Evolutionary conservation across 1,284 basidiomycete species (phyloP), one percentile per base, ranked within the genome.

Genomic region (Schizophyllum commune): DNA sequence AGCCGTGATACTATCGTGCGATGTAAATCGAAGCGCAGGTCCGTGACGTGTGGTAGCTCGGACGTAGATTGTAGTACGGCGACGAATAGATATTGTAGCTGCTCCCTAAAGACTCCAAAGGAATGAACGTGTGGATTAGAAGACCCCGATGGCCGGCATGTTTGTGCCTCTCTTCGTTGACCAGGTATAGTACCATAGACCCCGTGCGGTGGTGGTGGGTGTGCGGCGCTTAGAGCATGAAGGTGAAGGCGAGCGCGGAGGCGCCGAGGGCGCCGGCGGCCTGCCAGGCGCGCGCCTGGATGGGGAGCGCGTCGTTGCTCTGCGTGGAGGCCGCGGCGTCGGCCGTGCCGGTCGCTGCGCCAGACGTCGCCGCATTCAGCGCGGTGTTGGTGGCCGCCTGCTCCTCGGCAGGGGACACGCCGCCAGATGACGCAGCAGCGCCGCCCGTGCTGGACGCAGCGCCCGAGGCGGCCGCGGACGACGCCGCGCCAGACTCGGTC

Each of bases 191-290:
- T 47, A 47, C 39, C 39, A 47, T 47, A 17, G 9, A 17, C 39
- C 39, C 39, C 39, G 39, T 17, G 39, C 9, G 39, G 9, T 47
- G 39, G 39, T 17, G 13, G 9, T 17, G 9, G 39, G 17, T 17
- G 39, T 17, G 39, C 62, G 59, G 51, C 47, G 52, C 68, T 72
- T 59, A 71, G 20, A 72, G 57, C 21, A 73, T 61, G 53, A 69
- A 54, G n/a, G 65, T 64, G 58, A 71, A 68, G 27, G 65, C 66
- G 56, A 68, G 32, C 6, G 68, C 65, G n/a, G 67, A 69, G 2
- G 68, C 62, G n/a, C 63, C 61, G 20, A 72, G 64, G 5, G 66
- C 65, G 52, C 65, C 60, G 15, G 60, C 65, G n/a, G 66, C 62
- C 34, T 66, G 62, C 72, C 67, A 71, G 33, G 69, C 22, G 33